Base-by-base conservation (phyloP, 768 basidiomycete genomes). In the Chiua virens region DNA sequence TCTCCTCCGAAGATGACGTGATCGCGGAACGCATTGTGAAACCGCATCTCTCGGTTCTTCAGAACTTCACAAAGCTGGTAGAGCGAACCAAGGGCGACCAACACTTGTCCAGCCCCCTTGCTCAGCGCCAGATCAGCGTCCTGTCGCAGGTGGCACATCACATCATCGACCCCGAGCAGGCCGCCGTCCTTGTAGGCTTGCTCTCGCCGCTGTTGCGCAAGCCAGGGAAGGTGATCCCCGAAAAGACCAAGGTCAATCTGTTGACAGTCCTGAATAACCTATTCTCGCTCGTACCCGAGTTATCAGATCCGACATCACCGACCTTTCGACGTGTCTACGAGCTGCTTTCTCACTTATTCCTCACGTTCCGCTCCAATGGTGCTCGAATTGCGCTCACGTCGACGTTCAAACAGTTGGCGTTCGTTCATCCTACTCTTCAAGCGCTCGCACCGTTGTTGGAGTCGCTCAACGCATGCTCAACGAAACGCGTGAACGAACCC, bases 181-280 rank as follows among this genome's bases (percentile, higher is more conserved):
- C 93, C 1, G 75, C 81, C 15, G 80, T 79, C 5, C 77, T 98
- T 6, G 76, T 93, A 20, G 62, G 72, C 0, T 75, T 98, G 4
- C 86, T 98, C 62, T 71, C 80, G 0, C 94, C 94, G 1, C 75
- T 97, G 23, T 75, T 98, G 14, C 85, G 87, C 42, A 87, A 85
- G 57, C 85, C 92, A 3, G 67, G 78, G 21, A 90, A 85, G 64
- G 65, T 85, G 4, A 81, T 97, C 0, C 79, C 89, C 0, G 97
- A 99, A 71, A 90, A 86, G 67, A 77, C 87, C 66, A 98, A 98
- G 73, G 74, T 82, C 35, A 82, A 95, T 63, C 68, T 98, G 49
- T 75, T 98, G 45, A 82, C 75, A 59, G 89, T 91, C 57, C 71
- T 87, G 42, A 77, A 72, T 52, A 81, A 77, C 49, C 76, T 89